These are phyloP conservation scores for Spinacia oleracea DNA, from an alignment of 179 eudicot genomes.

Conservation along the genomic window DNA sequence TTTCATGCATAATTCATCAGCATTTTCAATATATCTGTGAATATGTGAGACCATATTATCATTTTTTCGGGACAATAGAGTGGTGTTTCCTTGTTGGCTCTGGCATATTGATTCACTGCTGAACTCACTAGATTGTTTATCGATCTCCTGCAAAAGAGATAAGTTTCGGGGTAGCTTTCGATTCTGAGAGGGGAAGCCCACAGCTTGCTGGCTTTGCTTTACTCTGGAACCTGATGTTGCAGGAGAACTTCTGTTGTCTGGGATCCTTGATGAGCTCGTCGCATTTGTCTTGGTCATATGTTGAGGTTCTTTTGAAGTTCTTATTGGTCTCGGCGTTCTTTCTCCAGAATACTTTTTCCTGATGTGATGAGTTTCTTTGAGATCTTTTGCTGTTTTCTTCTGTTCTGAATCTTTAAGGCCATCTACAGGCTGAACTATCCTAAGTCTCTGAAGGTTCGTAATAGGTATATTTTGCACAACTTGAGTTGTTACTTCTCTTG, in stretches of 20 bases:
- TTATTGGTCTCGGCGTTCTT: constrained; percentile 26
- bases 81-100: constrained; percentile 17
- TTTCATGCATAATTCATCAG: constrained; percentile 20
- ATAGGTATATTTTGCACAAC: constrained; percentile 17
- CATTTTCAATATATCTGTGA: neutral
- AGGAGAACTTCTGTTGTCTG: constrained; percentile 12
- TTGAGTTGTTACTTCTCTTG: constrained; percentile 8
- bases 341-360: constrained; percentile 18
- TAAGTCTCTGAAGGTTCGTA: constrained; percentile 20
- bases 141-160: constrained; percentile 1
- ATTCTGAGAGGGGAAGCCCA: constrained; percentile 15
- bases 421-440: constrained; percentile 21
- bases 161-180: constrained; percentile 12
- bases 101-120: constrained; percentile 16
- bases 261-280: constrained; percentile 12
- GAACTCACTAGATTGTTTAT: constrained; percentile 16
- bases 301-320: constrained; percentile 25
- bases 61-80: constrained; percentile 2
- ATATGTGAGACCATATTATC: constrained; percentile 12
- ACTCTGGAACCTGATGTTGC: constrained; percentile 14
- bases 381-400: constrained; percentile 26
- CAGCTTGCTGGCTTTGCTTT: constrained; percentile 21
- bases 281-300: constrained; percentile 15
- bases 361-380: constrained; percentile 22
- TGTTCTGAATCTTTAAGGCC: constrained; percentile 11